Conservation (phyloP, 192 early-diverging fungal genomes). For the Borealophlyctis nickersoniae region DNA sequence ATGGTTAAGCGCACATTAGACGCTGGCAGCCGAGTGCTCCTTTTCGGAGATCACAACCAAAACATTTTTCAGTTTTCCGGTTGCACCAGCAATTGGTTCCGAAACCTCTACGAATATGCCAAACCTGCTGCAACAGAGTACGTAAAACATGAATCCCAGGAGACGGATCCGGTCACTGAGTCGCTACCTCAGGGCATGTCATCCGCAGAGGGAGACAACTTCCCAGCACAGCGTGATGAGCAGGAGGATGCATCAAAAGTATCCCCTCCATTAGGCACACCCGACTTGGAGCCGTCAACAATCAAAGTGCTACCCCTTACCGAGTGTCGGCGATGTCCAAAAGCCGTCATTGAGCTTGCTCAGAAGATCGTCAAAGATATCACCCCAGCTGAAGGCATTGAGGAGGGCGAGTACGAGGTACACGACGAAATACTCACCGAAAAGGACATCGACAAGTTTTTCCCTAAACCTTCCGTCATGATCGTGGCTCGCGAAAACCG, state of each 20-base stretch:
- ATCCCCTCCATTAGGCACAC: not conserved
- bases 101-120: not conserved
- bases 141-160: not conserved
- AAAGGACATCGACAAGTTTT: conserved; percentile 2
- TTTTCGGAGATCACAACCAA: conserved; percentile 23
- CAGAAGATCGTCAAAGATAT: conserved; percentile 19
- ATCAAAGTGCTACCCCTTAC: conserved; percentile 19
- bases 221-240: not conserved
- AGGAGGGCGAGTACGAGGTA: not conserved
- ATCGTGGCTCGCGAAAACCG: not conserved
- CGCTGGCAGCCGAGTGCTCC: conserved; percentile 3
- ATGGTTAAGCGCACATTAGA: conserved; percentile 1
- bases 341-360: conserved; percentile 13
- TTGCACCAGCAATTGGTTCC: conserved; percentile 4
- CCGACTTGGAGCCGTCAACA: not conserved
- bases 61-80: conserved; percentile 28
- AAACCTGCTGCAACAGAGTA: not conserved
- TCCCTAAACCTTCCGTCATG: conserved; percentile 8
- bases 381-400: not conserved
- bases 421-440: not conserved
- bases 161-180: not conserved
- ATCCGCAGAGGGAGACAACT: not conserved
- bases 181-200: not conserved
- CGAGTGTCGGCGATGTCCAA: conserved; percentile 20
- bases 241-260: not conserved